Percentiles rank a stretch among this genome's conserved stretches.
These are phyloP conservation scores for Phlebiopsis flavidoalba DNA, from an alignment of 768 basidiomycete species.

Conservation along the genomic window DNA sequence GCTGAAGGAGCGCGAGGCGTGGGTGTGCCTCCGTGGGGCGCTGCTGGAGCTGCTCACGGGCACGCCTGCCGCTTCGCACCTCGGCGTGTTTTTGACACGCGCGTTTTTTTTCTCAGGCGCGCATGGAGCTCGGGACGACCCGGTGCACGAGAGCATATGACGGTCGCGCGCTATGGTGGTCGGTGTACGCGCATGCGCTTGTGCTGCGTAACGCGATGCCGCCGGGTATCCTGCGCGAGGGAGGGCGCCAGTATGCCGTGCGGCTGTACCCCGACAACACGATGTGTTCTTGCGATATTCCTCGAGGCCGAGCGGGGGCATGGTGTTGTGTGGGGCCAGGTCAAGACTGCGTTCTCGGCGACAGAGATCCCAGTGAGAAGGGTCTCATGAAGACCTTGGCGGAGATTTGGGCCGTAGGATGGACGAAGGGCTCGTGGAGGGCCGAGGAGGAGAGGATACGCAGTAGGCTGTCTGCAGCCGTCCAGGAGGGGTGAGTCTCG, in stretches of 20 bases:
- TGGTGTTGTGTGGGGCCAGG: conserved; percentile 72
- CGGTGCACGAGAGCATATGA: conserved; percentile 52
- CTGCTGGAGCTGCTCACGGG: conserved; percentile 59
- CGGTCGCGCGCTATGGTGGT: conserved; percentile 48
- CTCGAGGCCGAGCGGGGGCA: conserved; percentile 74
- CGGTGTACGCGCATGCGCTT: conserved; percentile 57
- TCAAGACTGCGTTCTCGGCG: conserved; percentile 53
- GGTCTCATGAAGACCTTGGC: conserved; percentile 51
- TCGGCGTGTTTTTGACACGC: conserved; percentile 33
- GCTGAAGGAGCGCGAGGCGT: conserved; percentile 56
- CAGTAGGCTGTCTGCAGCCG: conserved; percentile 53
- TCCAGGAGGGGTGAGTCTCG: conserved; percentile 55
- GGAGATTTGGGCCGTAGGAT: conserved; percentile 78
- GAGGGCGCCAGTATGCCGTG: conserved; percentile 50
- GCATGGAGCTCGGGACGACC: conserved; percentile 14
- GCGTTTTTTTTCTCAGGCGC: conserved; percentile 25
- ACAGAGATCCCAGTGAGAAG: conserved; percentile 38
- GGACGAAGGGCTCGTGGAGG: conserved; percentile 71
- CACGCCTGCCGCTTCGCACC: conserved; percentile 35
- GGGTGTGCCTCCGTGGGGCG: conserved; percentile 59
- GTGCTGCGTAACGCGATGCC: conserved; percentile 53
- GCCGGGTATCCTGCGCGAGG: conserved; percentile 52
- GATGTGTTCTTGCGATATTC: conserved; percentile 64
- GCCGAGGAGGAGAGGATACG: conserved; percentile 68
- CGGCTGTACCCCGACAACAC: conserved; percentile 65